Conservation (phyloP, 441 rosid genomes). For the Pelargonium australe region DNA sequence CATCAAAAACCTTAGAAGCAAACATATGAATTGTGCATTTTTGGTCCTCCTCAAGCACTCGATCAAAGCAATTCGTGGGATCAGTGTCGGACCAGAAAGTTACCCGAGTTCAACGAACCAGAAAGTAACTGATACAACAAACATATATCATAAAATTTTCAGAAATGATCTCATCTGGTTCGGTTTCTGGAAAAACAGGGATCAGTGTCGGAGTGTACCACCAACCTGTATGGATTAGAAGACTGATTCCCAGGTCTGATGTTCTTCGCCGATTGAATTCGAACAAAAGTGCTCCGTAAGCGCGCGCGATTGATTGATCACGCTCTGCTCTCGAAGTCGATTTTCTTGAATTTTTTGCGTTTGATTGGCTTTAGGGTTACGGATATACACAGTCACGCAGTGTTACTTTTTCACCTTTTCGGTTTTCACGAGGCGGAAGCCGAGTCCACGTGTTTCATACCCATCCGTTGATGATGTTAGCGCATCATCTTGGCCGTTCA, state of each 20-base stretch:
- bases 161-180: background rate
- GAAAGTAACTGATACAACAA: background rate
- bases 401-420: too few species aligned
- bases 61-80: background rate
- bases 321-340: too few species aligned
- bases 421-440: background rate
- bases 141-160: background rate
- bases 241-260: background rate
- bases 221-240: background rate
- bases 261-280: constrained; percentile 1
- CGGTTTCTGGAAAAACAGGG: background rate
- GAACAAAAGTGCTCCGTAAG: background rate
- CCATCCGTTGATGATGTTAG: background rate
- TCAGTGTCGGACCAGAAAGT: too few species aligned
- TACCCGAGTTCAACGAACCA: background rate
- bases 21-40: too few species aligned
- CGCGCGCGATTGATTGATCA: too few species aligned
- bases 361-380: too few species aligned
- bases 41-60: background rate
- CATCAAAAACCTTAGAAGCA: too few species aligned
- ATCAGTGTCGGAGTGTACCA: background rate
- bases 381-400: too few species aligned
- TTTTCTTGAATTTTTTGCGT: too few species aligned
- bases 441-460: background rate
- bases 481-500: background rate